phyloP scores from a whole-genome alignment of 441 rosid species.

The Pelargonium fulgidum region DNA sequence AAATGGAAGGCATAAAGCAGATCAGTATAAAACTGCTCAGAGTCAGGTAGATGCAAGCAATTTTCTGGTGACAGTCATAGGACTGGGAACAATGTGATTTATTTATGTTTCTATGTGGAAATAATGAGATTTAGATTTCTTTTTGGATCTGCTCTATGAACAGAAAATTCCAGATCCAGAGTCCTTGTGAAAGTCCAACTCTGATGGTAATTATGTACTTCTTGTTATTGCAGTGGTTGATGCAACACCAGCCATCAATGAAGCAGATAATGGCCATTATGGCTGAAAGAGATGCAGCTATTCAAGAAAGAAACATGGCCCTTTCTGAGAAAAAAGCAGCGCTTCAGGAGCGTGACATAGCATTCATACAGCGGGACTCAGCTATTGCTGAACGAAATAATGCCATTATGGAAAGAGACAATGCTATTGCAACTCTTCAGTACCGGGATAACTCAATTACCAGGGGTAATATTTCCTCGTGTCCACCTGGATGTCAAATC shows the following conservation, averaged over 20 bases:
- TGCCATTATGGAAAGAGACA: conserved; percentile 79
- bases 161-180: not conserved
- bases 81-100: not conserved
- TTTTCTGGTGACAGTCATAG: not conserved
- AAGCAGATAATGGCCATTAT: conserved; percentile 94
- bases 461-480: conserved; percentile 45
- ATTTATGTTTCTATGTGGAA: conserved; percentile 18
- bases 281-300: conserved; percentile 92
- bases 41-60: conserved; percentile 32
- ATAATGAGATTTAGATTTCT: conserved; percentile 11
- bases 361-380: conserved; percentile 81
- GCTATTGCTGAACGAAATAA: conserved; percentile 87
- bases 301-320: conserved; percentile 82
- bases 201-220: conserved; percentile 21
- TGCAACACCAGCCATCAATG: conserved; percentile 95
- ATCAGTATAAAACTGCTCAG: conserved; percentile 5
- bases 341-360: conserved; percentile 84
- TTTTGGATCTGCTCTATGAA: not conserved
- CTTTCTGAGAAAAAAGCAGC: conserved; percentile 87
- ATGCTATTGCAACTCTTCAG: conserved; percentile 70
- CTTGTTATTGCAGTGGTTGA: conserved; percentile 69
- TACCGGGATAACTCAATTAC: conserved; percentile 74
- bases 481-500: conserved; percentile 72
- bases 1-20: conserved; percentile 42
- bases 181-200: not conserved